Percentiles rank a stretch among this genome's conserved stretches.
phyloP scores from a whole-genome alignment of 176 grass and related monocot genomes.

The Triticum urartu region DNA sequence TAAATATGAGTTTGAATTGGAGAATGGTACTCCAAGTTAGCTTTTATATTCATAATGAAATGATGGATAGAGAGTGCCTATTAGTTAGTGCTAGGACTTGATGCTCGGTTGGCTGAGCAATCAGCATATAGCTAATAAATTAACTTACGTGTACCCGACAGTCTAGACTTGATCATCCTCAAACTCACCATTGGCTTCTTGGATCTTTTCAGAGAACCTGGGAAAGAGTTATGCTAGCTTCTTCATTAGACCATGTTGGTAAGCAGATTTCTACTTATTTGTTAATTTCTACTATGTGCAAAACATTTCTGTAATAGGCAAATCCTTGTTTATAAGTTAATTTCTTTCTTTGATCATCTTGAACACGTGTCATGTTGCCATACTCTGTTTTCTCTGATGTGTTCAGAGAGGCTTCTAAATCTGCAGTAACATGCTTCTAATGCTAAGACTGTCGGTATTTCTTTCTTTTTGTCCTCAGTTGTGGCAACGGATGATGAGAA shows the following conservation, averaged over 20 bases:
- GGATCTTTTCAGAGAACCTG: conserved; percentile 70
- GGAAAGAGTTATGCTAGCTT: conserved; percentile 90
- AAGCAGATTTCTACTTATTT: conserved; percentile 6
- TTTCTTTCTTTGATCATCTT: background rate
- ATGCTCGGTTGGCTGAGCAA: background rate
- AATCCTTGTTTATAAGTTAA: background rate
- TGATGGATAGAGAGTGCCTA: background rate
- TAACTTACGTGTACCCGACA: background rate
- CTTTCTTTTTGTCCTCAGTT: conserved; percentile 28
- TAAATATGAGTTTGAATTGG: background rate
- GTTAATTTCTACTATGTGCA: background rate
- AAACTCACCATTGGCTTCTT: background rate
- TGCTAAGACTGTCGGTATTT: background rate
- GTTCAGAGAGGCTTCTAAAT: conserved; percentile 1
- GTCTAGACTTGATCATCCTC: background rate
- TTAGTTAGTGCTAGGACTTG: background rate
- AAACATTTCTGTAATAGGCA: background rate
- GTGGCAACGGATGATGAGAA: conserved; percentile 92
- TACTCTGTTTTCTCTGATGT: background rate
- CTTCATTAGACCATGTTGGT: conserved; percentile 83
- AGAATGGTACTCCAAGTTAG: background rate
- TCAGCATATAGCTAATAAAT: background rate
- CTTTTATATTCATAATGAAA: background rate
- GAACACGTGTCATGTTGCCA: background rate
- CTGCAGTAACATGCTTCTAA: background rate